Evolutionary conservation across 1,139 yeast genomes (phyloP), one percentile per base, ranked within the genome.

Genomic region (Yamadazyma friedrichii): DNA sequence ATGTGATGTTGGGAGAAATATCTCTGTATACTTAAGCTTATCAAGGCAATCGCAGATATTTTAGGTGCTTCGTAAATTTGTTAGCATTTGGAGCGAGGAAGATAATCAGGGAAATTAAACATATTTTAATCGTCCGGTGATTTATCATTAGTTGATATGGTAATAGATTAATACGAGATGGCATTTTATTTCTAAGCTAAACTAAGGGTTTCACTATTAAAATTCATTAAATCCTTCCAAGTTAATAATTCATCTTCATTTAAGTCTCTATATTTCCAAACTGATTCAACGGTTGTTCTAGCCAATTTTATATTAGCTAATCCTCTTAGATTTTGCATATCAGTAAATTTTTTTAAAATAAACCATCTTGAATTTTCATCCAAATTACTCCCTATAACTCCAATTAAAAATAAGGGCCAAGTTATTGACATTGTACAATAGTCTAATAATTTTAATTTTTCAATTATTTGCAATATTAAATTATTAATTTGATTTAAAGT

Each of bases 391-490:
- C 63, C 48, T 1, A 62, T 60, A 1, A 65, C 49, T 1, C 71
- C 73, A 9, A 67, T 46, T 9, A 67, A 53, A 43, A 67, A 67
- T 4, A 66, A 41, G 0, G 73, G 66, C 73, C 74, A 67, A 4
- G 64, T 46, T 9, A 67, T 45, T 1, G 71, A 58, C 61, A 64
- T 62, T 26, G 64, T 60, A 50, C 59, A 39, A 39, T 46, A 48
- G 26, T 49, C 49, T 2, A 49, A 38, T 12, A 36, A 22, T 20
- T 41, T 35, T 6, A 49, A 42, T 22, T 47, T 41, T 10, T 33
- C 40, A 13, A 47, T 33, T 5, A 45, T 43, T 10, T 40, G 20
- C 1, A 29, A 10, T 1, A 46, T 36, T 33, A 46, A 24, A 8
- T 22, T 42, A 38, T 31, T 36, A 34, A 35, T 50, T 48, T 29